These are phyloP conservation scores for Euphorbia neoarborescens DNA, from an alignment of 441 rosid genomes.

Conservation along the genomic window DNA sequence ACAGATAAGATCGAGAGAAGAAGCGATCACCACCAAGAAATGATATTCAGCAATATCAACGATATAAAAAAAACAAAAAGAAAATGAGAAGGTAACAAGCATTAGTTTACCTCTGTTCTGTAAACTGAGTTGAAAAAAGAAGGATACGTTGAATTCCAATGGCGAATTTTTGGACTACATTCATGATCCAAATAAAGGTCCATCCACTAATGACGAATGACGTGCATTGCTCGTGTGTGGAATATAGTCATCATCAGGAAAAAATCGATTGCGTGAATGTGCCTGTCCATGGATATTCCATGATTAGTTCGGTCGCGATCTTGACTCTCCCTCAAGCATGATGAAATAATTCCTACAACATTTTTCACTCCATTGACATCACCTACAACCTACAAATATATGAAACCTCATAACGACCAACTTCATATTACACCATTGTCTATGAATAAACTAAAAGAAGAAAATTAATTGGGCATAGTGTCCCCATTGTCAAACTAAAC, in stretches of 20 bases:
- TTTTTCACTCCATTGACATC: constrained; percentile 64
- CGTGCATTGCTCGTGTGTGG: constrained; percentile 44
- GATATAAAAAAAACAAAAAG: too few relatives aligned
- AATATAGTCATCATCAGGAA: constrained; percentile 65
- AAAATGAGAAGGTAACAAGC: too few relatives aligned
- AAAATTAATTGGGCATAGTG: neutral
- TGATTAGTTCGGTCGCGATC: constrained; percentile 76
- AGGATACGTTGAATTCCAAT: too few relatives aligned
- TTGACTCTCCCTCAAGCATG: constrained; percentile 89
- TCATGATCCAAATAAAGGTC: constrained; percentile 43
- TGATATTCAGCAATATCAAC: too few relatives aligned
- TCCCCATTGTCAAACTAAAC: constrained; percentile 14
- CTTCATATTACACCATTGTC: neutral
- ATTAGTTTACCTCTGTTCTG: too few relatives aligned
- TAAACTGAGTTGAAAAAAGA: too few relatives aligned
- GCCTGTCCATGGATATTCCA: constrained; percentile 49
- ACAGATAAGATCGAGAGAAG: too few relatives aligned
- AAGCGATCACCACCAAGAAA: too few relatives aligned
- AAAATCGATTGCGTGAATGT: constrained; percentile 63
- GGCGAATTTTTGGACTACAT: constrained; percentile 33
- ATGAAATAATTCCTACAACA: constrained; percentile 65
- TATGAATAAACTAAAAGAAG: neutral
- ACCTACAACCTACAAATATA: constrained; percentile 60
- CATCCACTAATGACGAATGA: constrained; percentile 50
- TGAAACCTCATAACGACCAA: constrained; percentile 2